A percentile compares a stretch with the other conserved stretches of the same genome.
These are phyloP conservation scores for Cladorrhinum sp. DNA, from an alignment of 2,329 filamentous ascomycete species.

Conservation along the genomic window DNA sequence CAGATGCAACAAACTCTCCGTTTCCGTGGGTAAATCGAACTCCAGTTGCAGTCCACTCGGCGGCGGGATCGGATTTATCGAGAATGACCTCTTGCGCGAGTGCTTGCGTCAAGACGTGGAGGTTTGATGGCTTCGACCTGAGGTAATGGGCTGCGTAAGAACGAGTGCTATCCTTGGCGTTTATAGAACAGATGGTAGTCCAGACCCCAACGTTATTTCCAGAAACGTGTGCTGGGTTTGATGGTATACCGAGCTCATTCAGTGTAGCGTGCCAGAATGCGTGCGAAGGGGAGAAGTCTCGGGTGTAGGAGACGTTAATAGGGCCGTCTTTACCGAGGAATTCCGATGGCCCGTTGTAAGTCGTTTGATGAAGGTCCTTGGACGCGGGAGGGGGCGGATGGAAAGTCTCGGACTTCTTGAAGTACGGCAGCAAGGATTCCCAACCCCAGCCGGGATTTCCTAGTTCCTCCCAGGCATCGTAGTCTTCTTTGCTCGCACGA, in stretches of 20 bases:
- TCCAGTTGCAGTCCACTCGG: slow-evolving; percentile 35
- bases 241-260: slow-evolving; percentile 34
- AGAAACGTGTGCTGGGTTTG: slow-evolving; percentile 35
- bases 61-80: slow-evolving; percentile 19
- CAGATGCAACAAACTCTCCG: slow-evolving; percentile 33
- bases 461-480: slow-evolving; percentile 55
- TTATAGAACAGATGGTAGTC: slow-evolving; percentile 34
- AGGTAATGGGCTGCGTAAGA: slow-evolving; percentile 45
- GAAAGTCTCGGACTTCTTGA: slow-evolving; percentile 49
- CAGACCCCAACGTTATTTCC: slow-evolving; percentile 41
- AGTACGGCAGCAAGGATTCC: slow-evolving; percentile 48
- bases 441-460: slow-evolving; percentile 60
- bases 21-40: slow-evolving; percentile 42
- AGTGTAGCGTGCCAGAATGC: slow-evolving; percentile 43
- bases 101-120: slow-evolving; percentile 47
- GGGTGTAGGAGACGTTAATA: slow-evolving; percentile 45
- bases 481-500: slow-evolving; percentile 45
- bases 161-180: slow-evolving; percentile 34
- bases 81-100: slow-evolving; percentile 45
- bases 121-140: slow-evolving; percentile 38
- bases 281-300: slow-evolving; percentile 40
- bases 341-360: slow-evolving; percentile 3
- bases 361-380: slow-evolving; percentile 7
- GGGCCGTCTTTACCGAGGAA: slow-evolving; percentile 43
- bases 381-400: slow-evolving; percentile 20